Evolutionary conservation across 164 flowering plant genomes (phyloP).

Genomic region (Amborella trichopoda): DNA sequence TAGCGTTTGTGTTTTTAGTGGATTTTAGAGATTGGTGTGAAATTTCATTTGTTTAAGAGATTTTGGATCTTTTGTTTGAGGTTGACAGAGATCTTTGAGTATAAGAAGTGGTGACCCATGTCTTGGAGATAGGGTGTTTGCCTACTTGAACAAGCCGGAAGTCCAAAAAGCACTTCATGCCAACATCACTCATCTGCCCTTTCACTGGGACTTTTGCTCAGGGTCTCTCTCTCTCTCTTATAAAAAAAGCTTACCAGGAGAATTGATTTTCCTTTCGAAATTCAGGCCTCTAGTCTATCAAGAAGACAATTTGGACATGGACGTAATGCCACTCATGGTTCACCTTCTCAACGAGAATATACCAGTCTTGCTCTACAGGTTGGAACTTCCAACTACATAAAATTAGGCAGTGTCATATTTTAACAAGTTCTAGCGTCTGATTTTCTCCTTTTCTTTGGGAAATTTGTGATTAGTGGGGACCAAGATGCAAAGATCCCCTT

Average conservation of each 20-base stretch:
- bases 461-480: no score
- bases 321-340: conserved; percentile 23
- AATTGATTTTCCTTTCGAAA: background rate
- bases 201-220: conserved; percentile 21
- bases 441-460: no score
- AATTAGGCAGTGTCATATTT: no score
- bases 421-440: no score
- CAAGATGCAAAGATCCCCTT: conserved; percentile 27
- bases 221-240: conserved; percentile 18
- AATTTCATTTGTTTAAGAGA: no score
- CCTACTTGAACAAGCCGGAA: conserved; percentile 26
- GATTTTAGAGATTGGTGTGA: no score
- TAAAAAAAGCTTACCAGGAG: background rate
- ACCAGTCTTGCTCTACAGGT: conserved; percentile 31
- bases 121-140: conserved; percentile 17
- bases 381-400: no score
- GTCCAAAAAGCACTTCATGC: conserved; percentile 33
- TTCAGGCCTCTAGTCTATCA: conserved; percentile 29
- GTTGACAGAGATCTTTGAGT: conserved; percentile 12
- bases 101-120: conserved; percentile 27
- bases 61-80: background rate
- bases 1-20: no score
- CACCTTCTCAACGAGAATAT: conserved; percentile 18
- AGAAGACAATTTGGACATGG: conserved; percentile 16
- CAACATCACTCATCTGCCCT: conserved; percentile 27